phyloP scores from a whole-genome alignment of 495 filamentous ascomycete species.

The Penicillium bialowiezense region DNA sequence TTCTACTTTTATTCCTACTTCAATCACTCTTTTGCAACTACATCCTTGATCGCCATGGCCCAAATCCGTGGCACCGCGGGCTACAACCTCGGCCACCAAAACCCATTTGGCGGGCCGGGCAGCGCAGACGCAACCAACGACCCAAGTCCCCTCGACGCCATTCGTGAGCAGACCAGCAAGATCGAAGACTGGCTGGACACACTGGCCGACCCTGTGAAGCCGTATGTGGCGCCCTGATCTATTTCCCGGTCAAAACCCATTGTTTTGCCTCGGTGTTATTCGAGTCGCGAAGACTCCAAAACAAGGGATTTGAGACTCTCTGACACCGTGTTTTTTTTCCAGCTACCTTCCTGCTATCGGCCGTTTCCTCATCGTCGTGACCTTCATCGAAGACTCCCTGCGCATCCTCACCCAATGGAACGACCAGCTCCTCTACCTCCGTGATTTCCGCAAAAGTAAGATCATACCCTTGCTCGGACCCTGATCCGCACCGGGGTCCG shows the following conservation, averaged over 20 bases:
- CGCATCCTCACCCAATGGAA: conserved; percentile 97
- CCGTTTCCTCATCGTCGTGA: conserved; percentile 96
- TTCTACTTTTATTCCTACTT: background rate
- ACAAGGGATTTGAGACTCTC: conserved; percentile 23
- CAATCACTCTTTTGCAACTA: background rate
- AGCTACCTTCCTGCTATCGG: conserved; percentile 95
- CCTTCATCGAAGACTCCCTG: conserved; percentile 94
- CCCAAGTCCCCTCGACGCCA: conserved; percentile 84
- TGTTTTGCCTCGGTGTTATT: background rate
- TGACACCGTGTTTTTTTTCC: conserved; percentile 36
- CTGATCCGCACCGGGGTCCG: conserved; percentile 2
- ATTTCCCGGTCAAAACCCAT: background rate
- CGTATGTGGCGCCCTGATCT: conserved; percentile 60
- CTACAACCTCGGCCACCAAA: conserved; percentile 85
- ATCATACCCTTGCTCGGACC: conserved; percentile 12
- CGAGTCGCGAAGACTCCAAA: conserved; percentile 8
- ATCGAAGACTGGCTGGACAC: conserved; percentile 95
- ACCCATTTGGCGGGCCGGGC: conserved; percentile 66
- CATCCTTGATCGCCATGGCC: conserved; percentile 64
- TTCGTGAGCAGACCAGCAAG: conserved; percentile 94
- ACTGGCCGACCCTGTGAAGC: conserved; percentile 86
- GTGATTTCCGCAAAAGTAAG: conserved; percentile 90
- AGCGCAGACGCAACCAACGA: conserved; percentile 63
- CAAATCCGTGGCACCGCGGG: conserved; percentile 95
- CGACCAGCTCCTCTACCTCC: conserved; percentile 90